phyloP scores from a whole-genome alignment of 768 basidiomycete genomes.

The Russula olivacea region DNA sequence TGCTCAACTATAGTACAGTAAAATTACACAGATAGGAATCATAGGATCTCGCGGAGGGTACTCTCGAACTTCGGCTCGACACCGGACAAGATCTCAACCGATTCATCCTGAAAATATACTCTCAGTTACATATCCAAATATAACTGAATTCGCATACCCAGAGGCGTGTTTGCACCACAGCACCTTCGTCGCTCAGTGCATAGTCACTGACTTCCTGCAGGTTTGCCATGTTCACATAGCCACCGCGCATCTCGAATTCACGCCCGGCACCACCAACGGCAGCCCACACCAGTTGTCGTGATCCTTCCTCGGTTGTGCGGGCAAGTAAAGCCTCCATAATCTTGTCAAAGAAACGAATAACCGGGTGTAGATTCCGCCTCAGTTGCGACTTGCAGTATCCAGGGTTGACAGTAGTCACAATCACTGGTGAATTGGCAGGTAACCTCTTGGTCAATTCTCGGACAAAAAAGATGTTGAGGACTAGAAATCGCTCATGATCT shows the following conservation, averaged over 20 bases:
- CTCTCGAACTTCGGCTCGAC: conserved; percentile 11
- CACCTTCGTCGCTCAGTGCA: conserved; percentile 20
- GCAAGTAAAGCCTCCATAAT: background rate
- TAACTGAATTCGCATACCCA: conserved; percentile 5
- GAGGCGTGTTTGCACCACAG: conserved; percentile 5
- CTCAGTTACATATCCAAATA: background rate
- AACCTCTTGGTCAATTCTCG: conserved; percentile 23
- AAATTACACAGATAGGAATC: background rate
- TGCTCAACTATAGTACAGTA: too few species aligned
- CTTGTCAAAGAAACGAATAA: rapidly evolving
- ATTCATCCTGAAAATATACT: conserved; percentile 12
- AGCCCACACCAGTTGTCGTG: conserved; percentile 20
- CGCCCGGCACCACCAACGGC: conserved; percentile 15
- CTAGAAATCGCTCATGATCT: background rate
- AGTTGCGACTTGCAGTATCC: conserved; percentile 20
- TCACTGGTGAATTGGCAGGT: conserved; percentile 18
- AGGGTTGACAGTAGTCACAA: conserved; percentile 19
- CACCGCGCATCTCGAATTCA: conserved; percentile 13
- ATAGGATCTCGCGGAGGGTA: conserved; percentile 1
- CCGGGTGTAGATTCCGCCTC: background rate
- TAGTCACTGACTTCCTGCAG: conserved; percentile 19
- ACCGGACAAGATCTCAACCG: conserved; percentile 11
- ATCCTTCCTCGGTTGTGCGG: conserved; percentile 16
- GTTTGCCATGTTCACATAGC: conserved; percentile 6
- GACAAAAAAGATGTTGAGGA: conserved; percentile 20